phyloP scores from a whole-genome alignment of 2,329 filamentous ascomycete species.

The Ophiosphaerella herpotricha region DNA sequence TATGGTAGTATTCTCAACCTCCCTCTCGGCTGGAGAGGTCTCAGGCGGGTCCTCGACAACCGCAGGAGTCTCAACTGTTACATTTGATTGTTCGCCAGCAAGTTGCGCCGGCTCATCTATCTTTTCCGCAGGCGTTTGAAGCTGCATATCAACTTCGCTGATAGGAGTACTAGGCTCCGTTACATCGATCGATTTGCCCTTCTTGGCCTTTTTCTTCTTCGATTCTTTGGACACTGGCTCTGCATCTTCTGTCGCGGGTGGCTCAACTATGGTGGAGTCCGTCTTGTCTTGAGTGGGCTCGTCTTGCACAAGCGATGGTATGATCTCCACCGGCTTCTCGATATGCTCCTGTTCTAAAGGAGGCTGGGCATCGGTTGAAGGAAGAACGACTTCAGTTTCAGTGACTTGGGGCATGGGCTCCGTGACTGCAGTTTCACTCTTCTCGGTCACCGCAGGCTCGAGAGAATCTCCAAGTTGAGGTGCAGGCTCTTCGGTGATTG shows the following conservation, averaged over 20 bases:
- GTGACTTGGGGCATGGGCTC: too few species aligned
- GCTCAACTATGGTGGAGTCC: neutral
- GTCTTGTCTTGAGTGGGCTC: neutral
- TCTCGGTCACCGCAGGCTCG: neutral
- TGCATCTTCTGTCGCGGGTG: slow-evolving; percentile 13
- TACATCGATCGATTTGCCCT: neutral
- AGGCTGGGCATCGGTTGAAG: too few species aligned
- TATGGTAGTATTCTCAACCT: neutral
- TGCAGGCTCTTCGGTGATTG: slow-evolving; percentile 2
- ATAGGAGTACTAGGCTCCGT: slow-evolving; percentile 13
- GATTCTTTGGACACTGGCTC: slow-evolving; percentile 47
- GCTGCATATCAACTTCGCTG: slow-evolving; percentile 7
- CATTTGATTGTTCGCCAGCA: slow-evolving; percentile 1
- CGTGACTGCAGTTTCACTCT: neutral
- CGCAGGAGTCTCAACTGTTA: neutral
- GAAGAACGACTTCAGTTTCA: too few species aligned
- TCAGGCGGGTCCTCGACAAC: neutral
- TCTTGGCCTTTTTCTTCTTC: slow-evolving; percentile 46
- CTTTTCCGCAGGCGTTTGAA: slow-evolving; percentile 6
- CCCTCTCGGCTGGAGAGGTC: neutral
- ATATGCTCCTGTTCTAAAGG: too few species aligned
- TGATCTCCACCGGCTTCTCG: too few species aligned
- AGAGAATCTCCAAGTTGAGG: too few species aligned
- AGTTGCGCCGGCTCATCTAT: neutral
- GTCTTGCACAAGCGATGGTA: neutral